Conservation (phyloP, 2,329 filamentous ascomycete species). For the Akanthomyces lecanii region DNA sequence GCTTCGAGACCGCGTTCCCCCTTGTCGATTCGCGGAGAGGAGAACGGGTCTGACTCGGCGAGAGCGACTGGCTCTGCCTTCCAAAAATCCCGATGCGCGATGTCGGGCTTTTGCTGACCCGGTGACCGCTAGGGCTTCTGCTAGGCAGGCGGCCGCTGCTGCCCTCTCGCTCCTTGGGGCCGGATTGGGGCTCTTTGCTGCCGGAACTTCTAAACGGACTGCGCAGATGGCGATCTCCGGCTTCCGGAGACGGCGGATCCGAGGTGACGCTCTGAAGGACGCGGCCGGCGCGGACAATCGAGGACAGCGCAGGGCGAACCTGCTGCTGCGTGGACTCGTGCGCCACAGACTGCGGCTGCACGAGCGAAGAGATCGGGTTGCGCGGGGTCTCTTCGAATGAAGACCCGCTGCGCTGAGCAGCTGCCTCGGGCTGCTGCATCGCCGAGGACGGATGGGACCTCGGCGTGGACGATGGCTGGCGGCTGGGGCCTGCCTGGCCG, state of each 20-base stretch:
- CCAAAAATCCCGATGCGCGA: constrained; percentile 15
- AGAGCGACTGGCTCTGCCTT: constrained; percentile 10
- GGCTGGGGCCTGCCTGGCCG: neutral
- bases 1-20: neutral
- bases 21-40: neutral
- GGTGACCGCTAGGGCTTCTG: constrained; percentile 27
- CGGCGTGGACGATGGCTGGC: neutral
- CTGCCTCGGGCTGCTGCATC: constrained; percentile 4
- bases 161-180: constrained; percentile 25
- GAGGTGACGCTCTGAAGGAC: constrained; percentile 56
- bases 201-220: constrained; percentile 50
- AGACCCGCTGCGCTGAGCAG: constrained; percentile 10
- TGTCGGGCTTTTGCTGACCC: constrained; percentile 11
- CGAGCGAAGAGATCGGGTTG: constrained; percentile 36
- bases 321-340: constrained; percentile 29
- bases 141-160: constrained; percentile 24
- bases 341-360: constrained; percentile 29
- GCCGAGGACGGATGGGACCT: neutral
- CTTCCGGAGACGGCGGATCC: constrained; percentile 53
- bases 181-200: constrained; percentile 33
- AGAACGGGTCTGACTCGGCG: constrained; percentile 3
- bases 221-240: constrained; percentile 46
- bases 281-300: constrained; percentile 54
- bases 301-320: constrained; percentile 46
- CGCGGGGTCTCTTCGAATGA: constrained; percentile 32